A percentile compares a stretch with the other conserved stretches of the same genome.
Conservation (phyloP, 2,329 filamentous ascomycete genomes). For the Talaromyces sp. region DNA sequence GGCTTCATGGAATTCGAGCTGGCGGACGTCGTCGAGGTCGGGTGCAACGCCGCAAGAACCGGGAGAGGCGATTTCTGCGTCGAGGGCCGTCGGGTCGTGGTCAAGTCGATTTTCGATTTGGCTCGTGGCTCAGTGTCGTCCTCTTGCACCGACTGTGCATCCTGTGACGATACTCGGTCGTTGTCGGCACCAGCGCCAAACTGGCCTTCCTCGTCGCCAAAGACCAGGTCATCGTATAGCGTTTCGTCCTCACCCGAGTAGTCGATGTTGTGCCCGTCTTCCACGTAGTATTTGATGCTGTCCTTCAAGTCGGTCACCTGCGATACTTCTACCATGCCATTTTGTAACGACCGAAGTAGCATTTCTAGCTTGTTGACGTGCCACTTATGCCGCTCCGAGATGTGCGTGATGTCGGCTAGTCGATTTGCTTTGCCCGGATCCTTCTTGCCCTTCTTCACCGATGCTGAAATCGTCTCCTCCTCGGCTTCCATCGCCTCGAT, state of each 20-base stretch:
- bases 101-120: slow-evolving; percentile 54
- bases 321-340: slow-evolving; percentile 81
- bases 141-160: slow-evolving; percentile 87
- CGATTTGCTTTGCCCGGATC: slow-evolving; percentile 78
- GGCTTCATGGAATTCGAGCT: slow-evolving; percentile 77
- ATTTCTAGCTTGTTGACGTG: slow-evolving; percentile 90
- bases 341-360: slow-evolving; percentile 82
- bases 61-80: slow-evolving; percentile 91
- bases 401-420: slow-evolving; percentile 75
- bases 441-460: slow-evolving; percentile 92
- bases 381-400: slow-evolving; percentile 93
- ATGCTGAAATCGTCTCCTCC: slow-evolving; percentile 76
- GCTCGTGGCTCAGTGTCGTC: slow-evolving; percentile 56
- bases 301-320: slow-evolving; percentile 87
- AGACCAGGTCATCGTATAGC: slow-evolving; percentile 89
- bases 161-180: slow-evolving; percentile 90
- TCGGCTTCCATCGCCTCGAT: slow-evolving; percentile 92
- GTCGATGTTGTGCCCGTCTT: slow-evolving; percentile 80
- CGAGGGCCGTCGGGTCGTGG: slow-evolving; percentile 65
- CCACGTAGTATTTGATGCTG: slow-evolving; percentile 89
- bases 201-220: slow-evolving; percentile 84
- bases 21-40: slow-evolving; percentile 41
- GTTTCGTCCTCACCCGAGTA: slow-evolving; percentile 84
- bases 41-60: slow-evolving; percentile 84
- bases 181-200: slow-evolving; percentile 73